Percentiles rank a stretch among this genome's conserved stretches.
These are phyloP conservation scores for Elaeis guineensis DNA, from an alignment of 176 grass and related monocot genomes.

Conservation along the genomic window DNA sequence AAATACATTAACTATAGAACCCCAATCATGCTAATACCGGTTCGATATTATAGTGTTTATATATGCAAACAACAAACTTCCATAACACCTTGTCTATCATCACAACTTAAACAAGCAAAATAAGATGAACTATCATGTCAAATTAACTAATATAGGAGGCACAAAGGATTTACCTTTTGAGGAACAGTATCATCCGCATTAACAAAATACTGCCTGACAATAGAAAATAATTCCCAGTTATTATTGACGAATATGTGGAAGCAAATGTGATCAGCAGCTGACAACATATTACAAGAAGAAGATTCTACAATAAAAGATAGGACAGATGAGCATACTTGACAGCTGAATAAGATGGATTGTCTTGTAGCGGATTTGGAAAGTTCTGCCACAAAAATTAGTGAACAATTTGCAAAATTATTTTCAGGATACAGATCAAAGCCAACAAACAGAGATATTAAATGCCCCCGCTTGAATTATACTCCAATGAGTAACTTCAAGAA, in stretches of 20 bases:
- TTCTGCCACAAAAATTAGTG: constrained; percentile 39
- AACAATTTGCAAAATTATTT: constrained; percentile 24
- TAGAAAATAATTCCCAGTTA: constrained; percentile 10
- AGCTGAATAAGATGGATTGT: constrained; percentile 82
- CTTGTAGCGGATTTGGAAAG: constrained; percentile 79
- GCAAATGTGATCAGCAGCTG: not conserved
- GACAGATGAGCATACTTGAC: constrained; percentile 61
- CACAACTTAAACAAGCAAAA: not conserved
- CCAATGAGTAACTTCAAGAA: too few relatives aligned
- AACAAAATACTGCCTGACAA: constrained; percentile 88
- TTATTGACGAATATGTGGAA: not conserved
- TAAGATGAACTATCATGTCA: too few relatives aligned
- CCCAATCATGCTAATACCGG: too few relatives aligned
- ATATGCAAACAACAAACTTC: not conserved
- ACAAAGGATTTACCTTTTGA: constrained; percentile 48
- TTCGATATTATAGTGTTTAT: too few relatives aligned
- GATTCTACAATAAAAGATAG: not conserved
- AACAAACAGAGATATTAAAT: too few relatives aligned
- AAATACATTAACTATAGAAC: not conserved
- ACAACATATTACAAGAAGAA: not conserved
- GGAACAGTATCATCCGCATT: constrained; percentile 87
- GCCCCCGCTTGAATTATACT: too few relatives aligned
- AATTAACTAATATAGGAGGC: not conserved
- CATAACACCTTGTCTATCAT: not conserved
- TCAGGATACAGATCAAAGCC: not conserved